Percentiles rank a stretch among this genome's conserved stretches.
phyloP scores from a whole-genome alignment of 2,329 filamentous ascomycete species.

The Dactylellina cionopaga region DNA sequence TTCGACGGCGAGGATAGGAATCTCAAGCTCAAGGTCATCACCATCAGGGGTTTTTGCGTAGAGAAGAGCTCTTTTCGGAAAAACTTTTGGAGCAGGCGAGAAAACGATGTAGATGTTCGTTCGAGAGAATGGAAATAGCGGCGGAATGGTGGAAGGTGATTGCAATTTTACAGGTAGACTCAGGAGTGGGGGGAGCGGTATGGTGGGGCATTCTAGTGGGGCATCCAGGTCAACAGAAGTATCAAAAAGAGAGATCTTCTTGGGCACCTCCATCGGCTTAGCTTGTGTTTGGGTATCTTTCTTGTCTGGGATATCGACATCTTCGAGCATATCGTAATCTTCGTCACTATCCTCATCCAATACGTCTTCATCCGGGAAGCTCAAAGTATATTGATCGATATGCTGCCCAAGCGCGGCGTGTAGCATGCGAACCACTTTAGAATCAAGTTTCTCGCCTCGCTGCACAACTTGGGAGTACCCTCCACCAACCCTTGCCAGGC shows the following conservation, averaged over 20 bases:
- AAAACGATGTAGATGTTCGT: slow-evolving; percentile 74
- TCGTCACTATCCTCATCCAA: slow-evolving; percentile 58
- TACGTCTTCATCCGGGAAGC: slow-evolving; percentile 18
- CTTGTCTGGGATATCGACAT: slow-evolving; percentile 54
- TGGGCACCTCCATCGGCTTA: slow-evolving; percentile 56
- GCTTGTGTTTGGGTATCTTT: slow-evolving; percentile 27
- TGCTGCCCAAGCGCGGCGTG: slow-evolving; percentile 76
- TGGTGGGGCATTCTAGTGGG: slow-evolving; percentile 54
- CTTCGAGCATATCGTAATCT: slow-evolving; percentile 57
- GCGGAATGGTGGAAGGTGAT: slow-evolving; percentile 71
- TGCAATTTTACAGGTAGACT: slow-evolving; percentile 70
- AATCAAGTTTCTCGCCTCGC: slow-evolving; percentile 73
- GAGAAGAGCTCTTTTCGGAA: slow-evolving; percentile 68
- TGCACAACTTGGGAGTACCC: slow-evolving; percentile 72
- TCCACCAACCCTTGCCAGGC: slow-evolving; percentile 67
- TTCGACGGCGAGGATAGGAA: slow-evolving; percentile 67
- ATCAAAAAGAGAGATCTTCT: slow-evolving; percentile 72
- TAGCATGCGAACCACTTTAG: slow-evolving; percentile 77
- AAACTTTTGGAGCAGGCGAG: slow-evolving; percentile 67
- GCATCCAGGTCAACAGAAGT: slow-evolving; percentile 63
- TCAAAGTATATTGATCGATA: slow-evolving; percentile 64
- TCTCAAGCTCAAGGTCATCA: slow-evolving; percentile 69
- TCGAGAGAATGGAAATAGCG: slow-evolving; percentile 74
- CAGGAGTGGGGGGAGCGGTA: slow-evolving; percentile 62
- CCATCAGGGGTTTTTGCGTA: slow-evolving; percentile 62